Base-by-base conservation (phyloP, 306 rosid species). In the Hylodesmum podocarpum region DNA sequence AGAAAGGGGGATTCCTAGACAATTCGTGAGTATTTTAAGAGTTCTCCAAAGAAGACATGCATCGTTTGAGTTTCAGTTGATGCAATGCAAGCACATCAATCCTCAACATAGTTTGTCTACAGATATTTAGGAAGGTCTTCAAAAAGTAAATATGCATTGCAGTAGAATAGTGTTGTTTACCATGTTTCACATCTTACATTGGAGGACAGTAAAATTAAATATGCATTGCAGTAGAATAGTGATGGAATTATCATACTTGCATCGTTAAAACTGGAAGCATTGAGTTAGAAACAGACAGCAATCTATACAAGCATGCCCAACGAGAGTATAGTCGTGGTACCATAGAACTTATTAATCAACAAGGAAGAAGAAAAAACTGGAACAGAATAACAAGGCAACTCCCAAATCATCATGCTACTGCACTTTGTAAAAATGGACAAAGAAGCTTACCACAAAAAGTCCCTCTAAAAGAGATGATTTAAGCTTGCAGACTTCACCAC, bases 381-480 rank as follows among this genome's bases (percentile, higher is more conserved):
- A 36, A 36, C 2, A 28, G 1, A 6, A 58, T 15, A 58, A 29
- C 11, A 28, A 58, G 13, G 29, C 39, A 44, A 37, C 22, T 29
- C 61, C 71, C 58, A 70, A 53, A 49, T 37, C 27, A 44, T 34
- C 49, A 21, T 54, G 66, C 44, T 36, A 37, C 13, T 27, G 37
- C 33, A 84, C 28, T 49, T 49, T 6, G 73, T 51, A 66, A 66
- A 64, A 75, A 55, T 8, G 31, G 77, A 75, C 46, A 73, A 55
- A 78, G 71, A 77, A 79, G 64, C 96, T 86, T 87, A 95, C 98
- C 70, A 95, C 98, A 5, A 95, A 70, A 77, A 95, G 51, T 64
- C 98, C 98, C 81, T 95, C 97, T 66, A 95, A 80, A 84, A 95
- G 97, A n/a, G 97, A 92, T 58, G 98, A 85, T 80, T 92, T 92